These are phyloP conservation scores for Scedosporium boydii DNA, from an alignment of 2,329 filamentous ascomycete genomes.

Conservation along the genomic window DNA sequence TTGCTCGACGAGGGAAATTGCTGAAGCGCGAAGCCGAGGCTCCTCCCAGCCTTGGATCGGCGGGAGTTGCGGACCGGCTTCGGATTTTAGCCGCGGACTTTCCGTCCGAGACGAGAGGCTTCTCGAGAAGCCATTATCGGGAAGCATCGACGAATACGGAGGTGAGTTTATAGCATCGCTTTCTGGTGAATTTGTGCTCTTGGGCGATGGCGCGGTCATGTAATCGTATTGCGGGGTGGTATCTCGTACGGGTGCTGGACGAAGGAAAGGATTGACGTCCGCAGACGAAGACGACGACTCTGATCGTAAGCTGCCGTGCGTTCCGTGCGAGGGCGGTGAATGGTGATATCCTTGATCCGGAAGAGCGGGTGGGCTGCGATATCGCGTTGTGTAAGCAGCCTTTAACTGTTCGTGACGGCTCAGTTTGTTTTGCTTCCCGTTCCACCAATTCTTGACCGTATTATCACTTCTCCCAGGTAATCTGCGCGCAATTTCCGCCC, in stretches of 20 bases:
- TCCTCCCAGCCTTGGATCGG: neutral
- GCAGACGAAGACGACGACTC: neutral
- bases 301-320: neutral
- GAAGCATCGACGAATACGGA: neutral
- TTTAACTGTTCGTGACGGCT: constrained; percentile 34
- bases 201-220: neutral
- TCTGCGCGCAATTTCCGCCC: constrained; percentile 83
- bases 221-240: neutral
- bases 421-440: constrained; percentile 80
- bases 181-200: neutral
- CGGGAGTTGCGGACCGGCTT: neutral
- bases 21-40: neutral
- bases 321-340: neutral
- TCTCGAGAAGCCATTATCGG: neutral
- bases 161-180: neutral
- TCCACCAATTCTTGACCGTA: constrained; percentile 97
- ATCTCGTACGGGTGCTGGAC: neutral
- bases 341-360: neutral
- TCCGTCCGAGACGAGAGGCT: neutral
- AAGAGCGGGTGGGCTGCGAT: neutral
- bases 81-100: neutral
- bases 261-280: neutral
- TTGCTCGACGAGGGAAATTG: neutral
- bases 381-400: neutral
- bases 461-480: constrained; percentile 86